A percentile compares a stretch with the other conserved stretches of the same genome.
Conservation (phyloP, 495 filamentous ascomycete genomes). For the Neurospora sp. region DNA sequence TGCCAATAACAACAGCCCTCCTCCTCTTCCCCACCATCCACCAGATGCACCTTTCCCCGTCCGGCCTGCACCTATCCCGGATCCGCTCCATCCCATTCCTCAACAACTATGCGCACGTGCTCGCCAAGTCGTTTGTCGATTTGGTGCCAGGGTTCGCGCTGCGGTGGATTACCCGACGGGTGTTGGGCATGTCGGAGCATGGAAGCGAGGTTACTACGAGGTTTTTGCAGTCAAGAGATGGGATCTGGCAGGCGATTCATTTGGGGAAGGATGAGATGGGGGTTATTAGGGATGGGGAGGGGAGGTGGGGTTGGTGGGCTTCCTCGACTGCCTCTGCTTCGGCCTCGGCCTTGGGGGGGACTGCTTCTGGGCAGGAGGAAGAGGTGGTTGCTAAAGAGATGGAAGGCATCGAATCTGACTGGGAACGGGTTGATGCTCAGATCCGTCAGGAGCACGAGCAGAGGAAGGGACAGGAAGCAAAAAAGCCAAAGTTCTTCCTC, state of each 20-base stretch:
- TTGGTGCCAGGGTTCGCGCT: slow-evolving; percentile 37
- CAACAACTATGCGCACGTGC: slow-evolving; percentile 38
- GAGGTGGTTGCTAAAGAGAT: not conserved
- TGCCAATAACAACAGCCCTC: slow-evolving; percentile 30
- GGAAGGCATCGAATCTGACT: not conserved
- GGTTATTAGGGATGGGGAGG: slow-evolving; percentile 63
- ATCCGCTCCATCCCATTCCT: slow-evolving; percentile 46
- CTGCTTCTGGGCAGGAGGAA: too few relatives aligned
- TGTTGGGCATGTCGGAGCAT: slow-evolving; percentile 46
- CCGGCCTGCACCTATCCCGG: slow-evolving; percentile 46
- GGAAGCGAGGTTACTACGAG: slow-evolving; percentile 49
- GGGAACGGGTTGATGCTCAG: not conserved
- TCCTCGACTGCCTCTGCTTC: too few relatives aligned
- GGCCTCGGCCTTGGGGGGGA: too few relatives aligned
- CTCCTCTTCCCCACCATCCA: slow-evolving; percentile 72
- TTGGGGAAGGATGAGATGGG: slow-evolving; percentile 58
- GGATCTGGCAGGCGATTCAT: slow-evolving; percentile 62
- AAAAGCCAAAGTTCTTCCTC: slow-evolving; percentile 54
- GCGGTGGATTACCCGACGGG: slow-evolving; percentile 28
- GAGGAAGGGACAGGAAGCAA: slow-evolving; percentile 1
- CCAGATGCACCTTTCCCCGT: slow-evolving; percentile 58
- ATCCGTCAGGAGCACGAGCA: not conserved
- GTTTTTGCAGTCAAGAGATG: slow-evolving; percentile 53
- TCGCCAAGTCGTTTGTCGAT: slow-evolving; percentile 39
- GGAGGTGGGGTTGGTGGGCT: slow-evolving; percentile 73